Base-by-base conservation (phyloP, 2,329 filamentous ascomycete genomes). In the Fusarium brevicatenulatum region DNA sequence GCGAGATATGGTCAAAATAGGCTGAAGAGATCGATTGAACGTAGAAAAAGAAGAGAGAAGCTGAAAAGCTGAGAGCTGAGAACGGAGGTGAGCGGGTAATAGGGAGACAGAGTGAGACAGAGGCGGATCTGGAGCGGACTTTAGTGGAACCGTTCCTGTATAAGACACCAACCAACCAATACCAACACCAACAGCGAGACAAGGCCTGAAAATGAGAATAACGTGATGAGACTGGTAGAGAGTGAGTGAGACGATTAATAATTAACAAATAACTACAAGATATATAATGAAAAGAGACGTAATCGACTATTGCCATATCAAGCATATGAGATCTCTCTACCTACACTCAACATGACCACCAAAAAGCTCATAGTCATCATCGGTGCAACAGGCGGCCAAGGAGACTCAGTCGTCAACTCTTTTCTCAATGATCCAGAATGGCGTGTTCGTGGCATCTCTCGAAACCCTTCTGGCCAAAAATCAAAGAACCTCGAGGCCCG, bases 381-480 rank as follows among this genome's bases (percentile, higher is more conserved):
- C 42, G 60, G 63, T 19, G 63, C 50, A 18, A 66, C 63, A 19
- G 63, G 63, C 13, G 39, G 43, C 5, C 60, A 66, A 50, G 60
- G 63, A 36, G 37, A 43, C n/a, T 61, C 66, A 15, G 53, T 70
- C 5, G 21, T 42, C 13, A 52, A 56, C n/a, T 53, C 50, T 4
- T 70, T 70, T 30, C 40, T 70, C 34, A 28, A 44, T 4, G 55
- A 66, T 8, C 18, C 43, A 21, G 21, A 25, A 42, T 66, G 50
- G 61, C 43, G 28, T 23, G 50, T 70, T 23, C 61, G 55, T 19
- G 68, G 52, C 28, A 49, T 70, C 32, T 47, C 68, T 25, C 50
- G 66, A 25, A 56, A 43, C n/a, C 39, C 44, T 8, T 61, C 36
- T 6, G 66, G 68, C 25, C 11, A n/a, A 28, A 66, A 60, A 30